These are phyloP conservation scores for Pythium phragmitis DNA, from an alignment of 352 stramenopile species.

Conservation along the genomic window DNA sequence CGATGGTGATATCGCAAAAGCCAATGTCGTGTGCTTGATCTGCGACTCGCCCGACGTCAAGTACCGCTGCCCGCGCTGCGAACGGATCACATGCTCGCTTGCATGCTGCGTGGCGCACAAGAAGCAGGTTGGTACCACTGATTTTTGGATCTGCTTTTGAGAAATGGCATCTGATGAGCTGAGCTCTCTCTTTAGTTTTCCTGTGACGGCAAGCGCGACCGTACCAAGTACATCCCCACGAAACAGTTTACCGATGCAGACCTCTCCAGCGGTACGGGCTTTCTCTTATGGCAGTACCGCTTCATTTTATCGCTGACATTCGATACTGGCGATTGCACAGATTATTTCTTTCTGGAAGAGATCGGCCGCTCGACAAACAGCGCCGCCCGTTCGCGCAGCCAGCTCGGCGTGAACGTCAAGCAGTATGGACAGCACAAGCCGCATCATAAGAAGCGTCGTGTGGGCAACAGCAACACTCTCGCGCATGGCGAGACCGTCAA, in stretches of 20 bases:
- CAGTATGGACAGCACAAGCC: conserved; percentile 16
- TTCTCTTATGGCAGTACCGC: neutral
- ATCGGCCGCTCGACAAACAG: conserved; percentile 32
- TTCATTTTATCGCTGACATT: neutral
- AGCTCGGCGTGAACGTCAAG: conserved; percentile 28
- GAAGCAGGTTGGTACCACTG: conserved; percentile 47
- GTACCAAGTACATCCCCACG: conserved; percentile 72
- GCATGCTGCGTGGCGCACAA: conserved; percentile 80
- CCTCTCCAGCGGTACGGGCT: conserved; percentile 58
- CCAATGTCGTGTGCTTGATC: conserved; percentile 36
- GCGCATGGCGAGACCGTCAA: conserved; percentile 19
- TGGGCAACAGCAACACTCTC: conserved; percentile 4
- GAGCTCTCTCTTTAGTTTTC: conserved; percentile 41
- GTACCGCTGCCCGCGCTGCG: conserved; percentile 83
- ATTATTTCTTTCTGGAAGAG: conserved; percentile 47
- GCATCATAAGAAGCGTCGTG: conserved; percentile 24
- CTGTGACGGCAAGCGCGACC: conserved; percentile 81
- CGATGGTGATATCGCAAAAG: conserved; percentile 7
- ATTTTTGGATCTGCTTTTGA: neutral
- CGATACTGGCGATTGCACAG: conserved; percentile 9
- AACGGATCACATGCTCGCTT: conserved; percentile 82
- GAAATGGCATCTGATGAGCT: neutral
- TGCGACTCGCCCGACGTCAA: conserved; percentile 63
- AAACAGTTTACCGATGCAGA: conserved; percentile 78
- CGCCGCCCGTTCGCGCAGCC: conserved; percentile 25